A percentile compares a stretch with the other conserved stretches of the same genome.
phyloP scores from a whole-genome alignment of 2,329 filamentous ascomycete genomes.

The Trichoderma sp. region DNA sequence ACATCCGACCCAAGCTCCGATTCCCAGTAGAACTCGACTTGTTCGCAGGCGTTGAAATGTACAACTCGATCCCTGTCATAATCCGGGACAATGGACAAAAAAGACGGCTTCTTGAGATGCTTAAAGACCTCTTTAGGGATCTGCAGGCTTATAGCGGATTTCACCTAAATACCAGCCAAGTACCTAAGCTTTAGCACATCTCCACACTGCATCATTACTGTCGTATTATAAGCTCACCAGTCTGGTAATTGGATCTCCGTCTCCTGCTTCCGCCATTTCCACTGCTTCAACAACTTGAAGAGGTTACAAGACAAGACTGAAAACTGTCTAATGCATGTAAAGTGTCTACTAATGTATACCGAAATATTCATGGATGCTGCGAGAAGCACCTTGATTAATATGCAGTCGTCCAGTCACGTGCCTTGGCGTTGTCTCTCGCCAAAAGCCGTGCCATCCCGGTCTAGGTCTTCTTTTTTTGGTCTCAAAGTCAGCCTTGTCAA shows the following conservation, averaged over 20 bases:
- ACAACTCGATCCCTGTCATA: not conserved
- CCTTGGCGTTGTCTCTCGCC: constrained; percentile 11
- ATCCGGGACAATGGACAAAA: not conserved
- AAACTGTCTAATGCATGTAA: not conserved
- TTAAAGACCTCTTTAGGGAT: not conserved
- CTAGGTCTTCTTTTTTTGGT: not conserved
- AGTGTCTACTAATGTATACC: not conserved
- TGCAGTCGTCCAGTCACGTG: constrained; percentile 9
- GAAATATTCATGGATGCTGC: not conserved
- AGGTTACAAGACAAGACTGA: not conserved
- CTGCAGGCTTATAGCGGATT: not conserved
- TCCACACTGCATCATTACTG: not conserved
- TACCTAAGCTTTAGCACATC: not conserved
- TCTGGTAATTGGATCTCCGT: not conserved
- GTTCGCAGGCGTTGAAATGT: not conserved
- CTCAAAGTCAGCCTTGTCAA: constrained; percentile 4
- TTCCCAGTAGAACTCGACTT: not conserved
- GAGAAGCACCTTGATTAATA: not conserved
- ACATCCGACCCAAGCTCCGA: not conserved
- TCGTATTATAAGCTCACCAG: not conserved
- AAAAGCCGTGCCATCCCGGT: not conserved
- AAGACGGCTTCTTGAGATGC: not conserved
- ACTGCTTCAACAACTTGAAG: not conserved
- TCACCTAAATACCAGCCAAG: not conserved
- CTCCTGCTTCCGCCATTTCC: not conserved